These are phyloP conservation scores for Trichophyton rubrum DNA, from an alignment of 2,329 filamentous ascomycete species.

Conservation along the genomic window DNA sequence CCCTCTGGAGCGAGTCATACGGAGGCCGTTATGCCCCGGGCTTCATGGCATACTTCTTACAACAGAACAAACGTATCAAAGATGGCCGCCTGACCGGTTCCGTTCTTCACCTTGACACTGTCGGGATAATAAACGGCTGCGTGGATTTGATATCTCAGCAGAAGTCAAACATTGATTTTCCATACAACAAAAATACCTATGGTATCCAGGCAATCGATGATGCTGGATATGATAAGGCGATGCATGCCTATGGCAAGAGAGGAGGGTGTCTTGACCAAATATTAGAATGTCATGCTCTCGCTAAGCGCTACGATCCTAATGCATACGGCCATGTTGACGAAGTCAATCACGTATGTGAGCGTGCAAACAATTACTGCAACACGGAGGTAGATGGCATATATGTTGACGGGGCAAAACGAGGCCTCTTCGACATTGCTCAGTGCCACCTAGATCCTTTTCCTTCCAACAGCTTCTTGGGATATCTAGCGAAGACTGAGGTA, in stretches of 20 bases:
- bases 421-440: slow-evolving; percentile 48
- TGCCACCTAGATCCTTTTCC: slow-evolving; percentile 41
- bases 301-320: slow-evolving; percentile 37
- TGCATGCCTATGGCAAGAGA: slow-evolving; percentile 34
- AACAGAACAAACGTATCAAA: slow-evolving; percentile 29
- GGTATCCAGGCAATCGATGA: slow-evolving; percentile 29
- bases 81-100: slow-evolving; percentile 19
- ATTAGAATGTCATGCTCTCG: slow-evolving; percentile 37
- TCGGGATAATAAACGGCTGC: slow-evolving; percentile 47
- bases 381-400: slow-evolving; percentile 43
- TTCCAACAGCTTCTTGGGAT: slow-evolving; percentile 41
- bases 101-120: slow-evolving; percentile 40
- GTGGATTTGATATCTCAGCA: slow-evolving; percentile 48
- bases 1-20: slow-evolving; percentile 33
- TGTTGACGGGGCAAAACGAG: slow-evolving; percentile 37
- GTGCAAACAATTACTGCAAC: slow-evolving; percentile 37
- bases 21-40: slow-evolving; percentile 35
- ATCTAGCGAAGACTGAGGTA: slow-evolving; percentile 45
- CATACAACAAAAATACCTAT: slow-evolving; percentile 46
- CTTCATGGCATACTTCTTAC: slow-evolving; percentile 28
- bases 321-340: slow-evolving; percentile 34
- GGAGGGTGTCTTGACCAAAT: slow-evolving; percentile 47
- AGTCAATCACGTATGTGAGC: slow-evolving; percentile 34
- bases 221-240: slow-evolving; percentile 37
- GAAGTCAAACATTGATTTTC: slow-evolving; percentile 39